Base-by-base conservation (phyloP, 352 stramenopile species). In the Hyphochytrium catenoides region DNA sequence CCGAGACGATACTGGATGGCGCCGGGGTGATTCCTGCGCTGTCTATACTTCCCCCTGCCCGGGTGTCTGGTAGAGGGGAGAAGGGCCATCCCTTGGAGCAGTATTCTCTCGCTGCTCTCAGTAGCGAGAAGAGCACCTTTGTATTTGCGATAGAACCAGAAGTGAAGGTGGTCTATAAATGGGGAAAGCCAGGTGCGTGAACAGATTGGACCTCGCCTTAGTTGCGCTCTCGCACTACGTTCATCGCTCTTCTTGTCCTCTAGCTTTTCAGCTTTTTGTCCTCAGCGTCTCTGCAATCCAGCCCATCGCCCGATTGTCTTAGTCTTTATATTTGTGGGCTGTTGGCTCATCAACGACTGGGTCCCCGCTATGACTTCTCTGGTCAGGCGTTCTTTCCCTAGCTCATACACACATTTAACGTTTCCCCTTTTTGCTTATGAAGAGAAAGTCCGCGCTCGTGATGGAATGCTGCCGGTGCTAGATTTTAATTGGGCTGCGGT, bases 111-210 rank as follows among this genome's bases (percentile, higher is more conserved):
- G 67, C 63, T 20, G 69, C 69, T 0, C 36, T 82, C 21, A 78
- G 62, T 41, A 84, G 74, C 1, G 74, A 89, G 42, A 88, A 83
- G 17, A 74, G 87, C 42, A 95, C 83, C 2, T 96, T 95, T 54
- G 71, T 93, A 15, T 82, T 95, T 14, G 79, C 79, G 3, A 84
- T 95, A 14, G 81, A 94, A 44, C 86, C 83, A 5, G 75, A 82
- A 31, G 79, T 95, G 5, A 82, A 76, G 37, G 78, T 95, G 8
- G 54, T 94, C 23, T 77, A 95, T 55, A 74, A 78, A 30, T 96
- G 87, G 87, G 43, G 65, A 2, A 46, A 30, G 43, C 59, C 36
- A 40, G 42, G 26, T 41, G 44, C 35, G 34, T 14, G 7, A 34
- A 51, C 21, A 5, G 21, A 11, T 28, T 41, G 26, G 39, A 50